Evolutionary conservation across 306 rosid genomes (phyloP).

Genomic region (Gastrolobium villosum): DNA sequence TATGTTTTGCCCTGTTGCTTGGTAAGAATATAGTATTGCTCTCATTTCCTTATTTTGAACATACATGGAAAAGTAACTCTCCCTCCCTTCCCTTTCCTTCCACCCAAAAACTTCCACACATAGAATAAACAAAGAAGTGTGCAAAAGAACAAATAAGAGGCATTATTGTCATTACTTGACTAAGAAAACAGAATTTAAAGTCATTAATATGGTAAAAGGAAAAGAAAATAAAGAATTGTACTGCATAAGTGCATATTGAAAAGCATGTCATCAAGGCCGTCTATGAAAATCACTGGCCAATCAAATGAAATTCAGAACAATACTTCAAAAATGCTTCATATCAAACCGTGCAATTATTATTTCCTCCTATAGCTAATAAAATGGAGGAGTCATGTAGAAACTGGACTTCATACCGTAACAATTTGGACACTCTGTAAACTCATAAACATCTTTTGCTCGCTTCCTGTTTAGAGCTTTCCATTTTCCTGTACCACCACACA

Average conservation of each 20-base stretch:
- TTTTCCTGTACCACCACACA: constrained; percentile 99
- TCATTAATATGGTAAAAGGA: background rate
- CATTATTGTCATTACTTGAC: background rate
- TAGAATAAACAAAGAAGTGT: constrained; percentile 11
- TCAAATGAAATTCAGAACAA: constrained; percentile 16
- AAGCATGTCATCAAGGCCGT: constrained; percentile 19
- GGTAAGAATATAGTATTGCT: no score
- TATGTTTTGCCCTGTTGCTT: no score
- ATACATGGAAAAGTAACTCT: background rate
- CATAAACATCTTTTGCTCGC: constrained; percentile 93
- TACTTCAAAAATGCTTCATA: background rate
- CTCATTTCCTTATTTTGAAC: no score
- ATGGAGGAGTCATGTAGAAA: background rate
- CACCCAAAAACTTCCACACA: background rate
- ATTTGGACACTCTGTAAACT: constrained; percentile 96
- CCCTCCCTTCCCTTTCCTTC: background rate
- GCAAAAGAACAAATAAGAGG: constrained; percentile 14
- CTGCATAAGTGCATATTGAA: background rate
- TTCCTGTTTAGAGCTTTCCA: constrained; percentile 99
- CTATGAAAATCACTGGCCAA: background rate
- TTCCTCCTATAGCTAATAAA: constrained; percentile 5
- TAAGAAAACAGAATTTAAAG: constrained; percentile 18
- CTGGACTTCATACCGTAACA: constrained; percentile 77
- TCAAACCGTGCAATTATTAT: constrained; percentile 7
- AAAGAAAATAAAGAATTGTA: background rate